Evolutionary conservation across 2,329 filamentous ascomycete genomes (phyloP).

Genomic region (Rhynchosporium graminicola): DNA sequence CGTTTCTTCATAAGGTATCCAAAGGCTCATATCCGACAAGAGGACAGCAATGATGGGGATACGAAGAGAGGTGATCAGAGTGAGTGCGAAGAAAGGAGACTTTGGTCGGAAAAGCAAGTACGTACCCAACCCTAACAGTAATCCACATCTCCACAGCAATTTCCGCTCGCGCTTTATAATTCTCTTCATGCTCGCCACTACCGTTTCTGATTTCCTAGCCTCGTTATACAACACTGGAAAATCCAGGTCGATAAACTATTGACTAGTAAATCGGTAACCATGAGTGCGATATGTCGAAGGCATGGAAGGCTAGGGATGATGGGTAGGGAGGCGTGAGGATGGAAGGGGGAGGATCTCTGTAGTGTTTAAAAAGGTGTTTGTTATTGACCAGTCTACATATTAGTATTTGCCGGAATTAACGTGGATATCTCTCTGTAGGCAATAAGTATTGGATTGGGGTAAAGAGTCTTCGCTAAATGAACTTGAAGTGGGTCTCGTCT

Average conservation of each 20-base stretch:
- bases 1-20: neutral
- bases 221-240: neutral
- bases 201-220: neutral
- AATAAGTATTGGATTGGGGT: too few species aligned
- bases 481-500: conserved; percentile 5
- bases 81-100: neutral
- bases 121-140: conserved; percentile 16
- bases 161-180: neutral
- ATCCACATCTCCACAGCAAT: conserved; percentile 18
- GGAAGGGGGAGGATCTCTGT: neutral
- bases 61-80: neutral
- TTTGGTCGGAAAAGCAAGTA: neutral
- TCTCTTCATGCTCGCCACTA: neutral
- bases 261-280: conserved; percentile 10
- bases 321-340: neutral
- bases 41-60: neutral
- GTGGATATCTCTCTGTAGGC: neutral
- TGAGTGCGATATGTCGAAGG: conserved; percentile 17
- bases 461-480: neutral
- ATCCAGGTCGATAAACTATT: conserved; percentile 19
- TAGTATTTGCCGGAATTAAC: neutral
- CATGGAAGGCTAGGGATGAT: conserved; percentile 8
- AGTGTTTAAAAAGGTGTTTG: neutral
- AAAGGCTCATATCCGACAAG: neutral
- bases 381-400: neutral